Evolutionary conservation across 257 asterid genomes (phyloP).

Genomic region (Henckelia pumila): DNA sequence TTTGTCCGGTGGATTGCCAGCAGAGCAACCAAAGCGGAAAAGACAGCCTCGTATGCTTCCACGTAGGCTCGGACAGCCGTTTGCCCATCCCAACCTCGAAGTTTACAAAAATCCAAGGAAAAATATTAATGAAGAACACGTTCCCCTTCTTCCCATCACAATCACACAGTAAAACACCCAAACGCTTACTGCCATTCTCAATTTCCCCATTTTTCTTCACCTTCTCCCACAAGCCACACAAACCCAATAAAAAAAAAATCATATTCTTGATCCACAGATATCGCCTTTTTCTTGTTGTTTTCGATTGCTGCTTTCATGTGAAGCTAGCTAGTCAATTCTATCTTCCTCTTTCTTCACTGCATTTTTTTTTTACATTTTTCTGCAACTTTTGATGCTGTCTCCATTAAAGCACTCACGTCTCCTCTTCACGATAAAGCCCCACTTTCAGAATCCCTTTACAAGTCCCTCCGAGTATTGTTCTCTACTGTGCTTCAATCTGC

Average conservation of each 20-base stretch:
- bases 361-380: conserved; percentile 21
- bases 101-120: neutral
- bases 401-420: conserved; percentile 37
- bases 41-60: conserved; percentile 10
- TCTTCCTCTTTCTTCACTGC: conserved; percentile 14
- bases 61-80: conserved; percentile 80
- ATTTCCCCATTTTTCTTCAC: conserved; percentile 22
- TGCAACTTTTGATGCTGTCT: conserved; percentile 47
- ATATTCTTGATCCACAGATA: neutral
- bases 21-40: conserved; percentile 29
- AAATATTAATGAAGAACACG: neutral
- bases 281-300: conserved; percentile 13
- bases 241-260: conserved; percentile 7
- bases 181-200: conserved; percentile 4
- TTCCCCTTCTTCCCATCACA: neutral
- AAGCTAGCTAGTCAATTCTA: conserved; percentile 48
- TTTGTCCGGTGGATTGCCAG: neutral
- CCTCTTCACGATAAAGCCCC: conserved; percentile 59
- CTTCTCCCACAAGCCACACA: conserved; percentile 47
- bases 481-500: neutral
- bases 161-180: neutral
- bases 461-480: neutral
- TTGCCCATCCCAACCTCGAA: conserved; percentile 19
- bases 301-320: conserved; percentile 45
- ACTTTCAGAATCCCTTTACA: conserved; percentile 36